These are phyloP conservation scores for Ogataea parapolymorpha DNA, from an alignment of 805 yeast genomes.

Conservation along the genomic window DNA sequence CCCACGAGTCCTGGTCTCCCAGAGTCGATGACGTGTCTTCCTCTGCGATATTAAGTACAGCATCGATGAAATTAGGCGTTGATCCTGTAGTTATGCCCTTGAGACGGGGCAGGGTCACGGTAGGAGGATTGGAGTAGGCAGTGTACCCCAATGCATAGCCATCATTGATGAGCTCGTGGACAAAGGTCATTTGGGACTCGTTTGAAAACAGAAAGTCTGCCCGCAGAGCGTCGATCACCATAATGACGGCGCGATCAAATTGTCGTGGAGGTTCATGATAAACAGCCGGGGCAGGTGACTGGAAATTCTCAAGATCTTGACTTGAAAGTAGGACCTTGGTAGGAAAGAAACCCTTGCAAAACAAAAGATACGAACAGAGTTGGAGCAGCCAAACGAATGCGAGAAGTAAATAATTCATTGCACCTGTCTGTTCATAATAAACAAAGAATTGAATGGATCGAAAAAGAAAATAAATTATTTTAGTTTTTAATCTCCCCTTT, in stretches of 20 bases:
- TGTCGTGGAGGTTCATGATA: slow-evolving; percentile 35
- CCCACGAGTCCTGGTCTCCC: slow-evolving; percentile 82
- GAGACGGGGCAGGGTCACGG: slow-evolving; percentile 90
- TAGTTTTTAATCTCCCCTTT: background rate
- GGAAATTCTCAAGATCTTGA: slow-evolving; percentile 36
- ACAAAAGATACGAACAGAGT: slow-evolving; percentile 53
- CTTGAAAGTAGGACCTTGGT: slow-evolving; percentile 78
- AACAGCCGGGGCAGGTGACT: slow-evolving; percentile 27
- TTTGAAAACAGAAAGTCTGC: slow-evolving; percentile 78
- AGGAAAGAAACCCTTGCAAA: slow-evolving; percentile 87
- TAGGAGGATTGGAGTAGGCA: slow-evolving; percentile 91
- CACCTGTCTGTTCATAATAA: background rate
- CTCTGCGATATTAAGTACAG: slow-evolving; percentile 89
- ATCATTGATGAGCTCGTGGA: slow-evolving; percentile 59
- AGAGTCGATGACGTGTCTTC: slow-evolving; percentile 70
- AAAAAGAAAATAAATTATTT: slow-evolving; percentile 1
- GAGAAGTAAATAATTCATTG: slow-evolving; percentile 17
- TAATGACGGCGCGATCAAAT: slow-evolving; percentile 67
- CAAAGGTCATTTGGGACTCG: slow-evolving; percentile 59
- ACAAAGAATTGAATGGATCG: background rate
- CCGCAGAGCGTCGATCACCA: slow-evolving; percentile 92
- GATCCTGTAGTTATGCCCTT: slow-evolving; percentile 95
- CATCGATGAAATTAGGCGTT: slow-evolving; percentile 90
- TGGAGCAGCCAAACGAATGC: slow-evolving; percentile 35
- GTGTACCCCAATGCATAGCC: slow-evolving; percentile 87